These are phyloP conservation scores for Botrytis fabae DNA, from an alignment of 2,329 filamentous ascomycete genomes.

Conservation along the genomic window DNA sequence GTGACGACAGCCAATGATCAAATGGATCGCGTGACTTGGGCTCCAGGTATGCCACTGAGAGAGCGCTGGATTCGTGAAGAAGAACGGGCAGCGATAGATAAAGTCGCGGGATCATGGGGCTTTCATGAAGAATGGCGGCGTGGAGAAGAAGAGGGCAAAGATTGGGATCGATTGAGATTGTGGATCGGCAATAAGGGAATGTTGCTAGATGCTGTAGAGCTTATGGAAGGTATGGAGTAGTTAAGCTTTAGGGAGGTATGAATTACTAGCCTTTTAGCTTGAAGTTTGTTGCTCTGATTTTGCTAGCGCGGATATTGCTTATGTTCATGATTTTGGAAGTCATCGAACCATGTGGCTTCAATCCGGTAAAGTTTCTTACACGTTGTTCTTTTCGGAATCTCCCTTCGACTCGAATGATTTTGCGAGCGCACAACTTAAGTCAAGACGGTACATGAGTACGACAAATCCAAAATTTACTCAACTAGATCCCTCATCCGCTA, in stretches of 20 bases:
- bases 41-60: constrained; percentile 74
- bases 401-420: background rate
- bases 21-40: constrained; percentile 92
- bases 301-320: constrained; percentile 3
- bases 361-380: background rate
- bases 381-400: background rate
- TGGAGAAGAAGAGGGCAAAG: constrained; percentile 86
- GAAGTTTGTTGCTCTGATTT: constrained; percentile 13
- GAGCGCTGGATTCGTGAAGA: constrained; percentile 87
- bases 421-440: constrained; percentile 6
- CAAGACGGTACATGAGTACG: background rate
- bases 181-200: constrained; percentile 82
- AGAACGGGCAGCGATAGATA: constrained; percentile 83
- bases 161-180: constrained; percentile 85
- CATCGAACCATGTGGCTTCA: background rate
- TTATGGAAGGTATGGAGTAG: constrained; percentile 82
- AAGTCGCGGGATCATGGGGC: constrained; percentile 84
- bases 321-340: background rate
- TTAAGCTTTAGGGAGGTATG: constrained; percentile 5
- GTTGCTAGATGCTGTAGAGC: constrained; percentile 83
- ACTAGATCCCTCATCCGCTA: background rate
- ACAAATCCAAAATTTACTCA: background rate
- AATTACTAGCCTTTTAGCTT: background rate
- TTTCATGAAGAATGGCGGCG: constrained; percentile 78
- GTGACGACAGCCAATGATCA: constrained; percentile 89